A percentile compares a stretch with the other conserved stretches of the same genome.
phyloP scores from a whole-genome alignment of 306 rosid genomes.

The Sechiopsis laciniata region DNA sequence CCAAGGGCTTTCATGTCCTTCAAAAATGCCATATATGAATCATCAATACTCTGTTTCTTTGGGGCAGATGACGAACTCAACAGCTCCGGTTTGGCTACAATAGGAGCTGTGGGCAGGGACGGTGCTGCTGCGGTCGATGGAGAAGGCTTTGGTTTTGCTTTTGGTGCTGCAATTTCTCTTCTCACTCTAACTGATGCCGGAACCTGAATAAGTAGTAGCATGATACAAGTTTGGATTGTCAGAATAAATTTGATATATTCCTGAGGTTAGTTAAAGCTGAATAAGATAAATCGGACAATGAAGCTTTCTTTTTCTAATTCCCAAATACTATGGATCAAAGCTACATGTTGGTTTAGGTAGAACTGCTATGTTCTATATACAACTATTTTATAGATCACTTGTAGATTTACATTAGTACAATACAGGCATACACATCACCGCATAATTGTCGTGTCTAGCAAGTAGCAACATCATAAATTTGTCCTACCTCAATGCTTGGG shows the following conservation, averaged over 20 bases:
- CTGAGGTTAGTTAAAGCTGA: not conserved
- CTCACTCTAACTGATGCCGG: constrained; percentile 99
- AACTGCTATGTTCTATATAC: not conserved
- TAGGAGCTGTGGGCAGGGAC: constrained; percentile 35
- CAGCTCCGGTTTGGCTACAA: constrained; percentile 50
- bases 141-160: constrained; percentile 61
- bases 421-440: too few relatives aligned
- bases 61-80: constrained; percentile 40
- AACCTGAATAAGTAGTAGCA: constrained; percentile 41
- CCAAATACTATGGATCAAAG: not conserved
- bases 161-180: constrained; percentile 59
- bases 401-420: not conserved
- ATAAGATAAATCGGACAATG: constrained; percentile 1
- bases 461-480: not conserved
- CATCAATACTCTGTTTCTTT: constrained; percentile 68
- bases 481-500: not conserved
- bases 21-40: constrained; percentile 70
- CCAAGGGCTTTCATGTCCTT: constrained; percentile 98
- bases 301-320: constrained; percentile 14
- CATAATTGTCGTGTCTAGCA: not conserved
- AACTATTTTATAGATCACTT: not conserved
- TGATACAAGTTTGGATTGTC: not conserved
- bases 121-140: constrained; percentile 36
- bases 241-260: not conserved
- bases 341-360: not conserved